These are phyloP conservation scores for Lepidium aucheri DNA, from an alignment of 345 rosid genomes.

Conservation along the genomic window DNA sequence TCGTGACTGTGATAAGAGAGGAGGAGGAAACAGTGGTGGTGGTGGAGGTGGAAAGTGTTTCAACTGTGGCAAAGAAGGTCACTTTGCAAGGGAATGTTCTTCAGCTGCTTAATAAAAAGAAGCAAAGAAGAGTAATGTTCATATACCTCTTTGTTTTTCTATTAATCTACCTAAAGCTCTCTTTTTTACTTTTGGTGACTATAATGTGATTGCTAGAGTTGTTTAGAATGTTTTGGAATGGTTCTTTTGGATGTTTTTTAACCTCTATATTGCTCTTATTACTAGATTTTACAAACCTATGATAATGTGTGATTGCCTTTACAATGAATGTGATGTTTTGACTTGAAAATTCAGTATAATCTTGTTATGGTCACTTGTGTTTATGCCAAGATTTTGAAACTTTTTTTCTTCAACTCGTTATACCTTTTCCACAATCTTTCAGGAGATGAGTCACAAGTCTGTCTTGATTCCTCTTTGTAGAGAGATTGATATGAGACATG, in stretches of 20 bases:
- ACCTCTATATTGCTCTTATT: not conserved
- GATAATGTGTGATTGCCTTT: slow-evolving; percentile 16
- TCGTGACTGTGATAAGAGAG: slow-evolving; percentile 33
- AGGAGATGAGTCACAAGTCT: not conserved
- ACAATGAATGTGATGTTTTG: not conserved
- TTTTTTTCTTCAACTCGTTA: not conserved
- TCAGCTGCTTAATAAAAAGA: slow-evolving; percentile 11
- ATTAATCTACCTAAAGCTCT: not conserved
- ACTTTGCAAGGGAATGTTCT: slow-evolving; percentile 48
- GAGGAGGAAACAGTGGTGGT: not conserved
- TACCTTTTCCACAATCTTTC: not conserved
- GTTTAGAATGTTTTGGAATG: slow-evolving; percentile 3
- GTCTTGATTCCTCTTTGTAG: not conserved
- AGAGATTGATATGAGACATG: too few species aligned
- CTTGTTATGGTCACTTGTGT: not conserved
- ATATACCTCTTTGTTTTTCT: slow-evolving; percentile 7
- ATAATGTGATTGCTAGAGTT: slow-evolving; percentile 6
- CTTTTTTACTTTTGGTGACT: not conserved
- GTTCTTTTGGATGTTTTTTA: not conserved
- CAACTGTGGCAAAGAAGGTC: slow-evolving; percentile 42
- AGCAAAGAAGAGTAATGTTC: slow-evolving; percentile 23
- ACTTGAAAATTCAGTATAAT: not conserved
- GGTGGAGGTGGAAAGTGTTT: slow-evolving; percentile 29
- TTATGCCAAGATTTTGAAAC: not conserved
- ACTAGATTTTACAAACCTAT: not conserved